phyloP scores from a whole-genome alignment of 1,284 basidiomycete genomes.

The Hymenochaete sp. region DNA sequence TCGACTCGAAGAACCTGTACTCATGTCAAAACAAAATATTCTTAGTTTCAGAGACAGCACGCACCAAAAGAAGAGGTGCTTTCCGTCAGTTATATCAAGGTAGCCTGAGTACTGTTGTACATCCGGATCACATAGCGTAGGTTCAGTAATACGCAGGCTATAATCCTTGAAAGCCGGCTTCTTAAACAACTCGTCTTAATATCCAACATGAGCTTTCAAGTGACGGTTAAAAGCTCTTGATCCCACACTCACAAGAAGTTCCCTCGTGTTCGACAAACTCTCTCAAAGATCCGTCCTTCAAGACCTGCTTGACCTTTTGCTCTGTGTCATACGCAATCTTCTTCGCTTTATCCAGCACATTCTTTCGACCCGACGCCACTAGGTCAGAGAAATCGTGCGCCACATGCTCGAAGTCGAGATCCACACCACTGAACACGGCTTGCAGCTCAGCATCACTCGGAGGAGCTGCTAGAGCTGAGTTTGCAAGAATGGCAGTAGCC shows the following conservation, averaged over 20 bases:
- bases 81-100: slow-evolving; percentile 78
- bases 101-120: slow-evolving; percentile 88
- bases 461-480: slow-evolving; percentile 4
- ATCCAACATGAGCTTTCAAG: not conserved
- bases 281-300: slow-evolving; percentile 39
- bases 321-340: slow-evolving; percentile 17
- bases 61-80: slow-evolving; percentile 84
- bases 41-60: slow-evolving; percentile 21
- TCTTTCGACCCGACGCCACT: slow-evolving; percentile 1
- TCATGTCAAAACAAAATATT: slow-evolving; percentile 5
- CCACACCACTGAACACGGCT: slow-evolving; percentile 7
- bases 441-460: slow-evolving; percentile 10
- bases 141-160: slow-evolving; percentile 63
- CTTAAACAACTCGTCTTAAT: slow-evolving; percentile 62
- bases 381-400: slow-evolving; percentile 5
- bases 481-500: slow-evolving; percentile 3
- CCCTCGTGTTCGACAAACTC: slow-evolving; percentile 60
- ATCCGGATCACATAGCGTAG: slow-evolving; percentile 70
- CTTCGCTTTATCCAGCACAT: slow-evolving; percentile 11
- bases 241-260: slow-evolving; percentile 42
- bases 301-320: slow-evolving; percentile 35
- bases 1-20: slow-evolving; percentile 77
- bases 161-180: slow-evolving; percentile 66
- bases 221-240: not conserved
- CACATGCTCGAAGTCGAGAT: slow-evolving; percentile 1